Percentiles rank a stretch among this genome's conserved stretches.
Conservation (phyloP, 306 rosid genomes). For the Biancaea sappan region DNA sequence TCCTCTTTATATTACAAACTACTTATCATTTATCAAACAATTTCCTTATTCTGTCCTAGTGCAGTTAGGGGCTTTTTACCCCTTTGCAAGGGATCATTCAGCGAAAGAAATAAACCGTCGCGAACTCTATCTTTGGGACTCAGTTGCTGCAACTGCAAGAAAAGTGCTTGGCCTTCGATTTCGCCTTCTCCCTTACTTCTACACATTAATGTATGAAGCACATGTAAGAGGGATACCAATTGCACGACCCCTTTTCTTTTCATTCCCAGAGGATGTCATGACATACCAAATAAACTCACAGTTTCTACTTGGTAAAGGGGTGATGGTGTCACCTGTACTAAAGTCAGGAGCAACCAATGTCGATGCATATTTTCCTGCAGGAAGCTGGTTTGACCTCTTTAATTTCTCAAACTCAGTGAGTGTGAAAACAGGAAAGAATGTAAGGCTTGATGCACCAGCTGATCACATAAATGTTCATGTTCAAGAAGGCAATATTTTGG, state of each 20-base stretch:
- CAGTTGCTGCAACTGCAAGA: constrained; percentile 81
- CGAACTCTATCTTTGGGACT: constrained; percentile 90
- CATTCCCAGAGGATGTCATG: constrained; percentile 74
- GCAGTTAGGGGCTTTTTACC: constrained; percentile 92
- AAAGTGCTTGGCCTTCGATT: constrained; percentile 85
- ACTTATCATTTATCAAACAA: neutral
- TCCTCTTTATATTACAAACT: neutral
- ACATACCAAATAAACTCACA: constrained; percentile 74
- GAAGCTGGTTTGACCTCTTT: constrained; percentile 91
- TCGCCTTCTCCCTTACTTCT: constrained; percentile 78
- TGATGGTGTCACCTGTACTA: constrained; percentile 78
- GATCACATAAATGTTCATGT: constrained; percentile 81
- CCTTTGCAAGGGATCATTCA: constrained; percentile 90
- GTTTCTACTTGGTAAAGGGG: constrained; percentile 73
- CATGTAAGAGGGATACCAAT: constrained; percentile 73
- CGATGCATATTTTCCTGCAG: constrained; percentile 76
- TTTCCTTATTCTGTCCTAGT: constrained; percentile 2
- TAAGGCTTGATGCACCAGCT: constrained; percentile 66
- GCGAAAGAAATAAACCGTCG: constrained; percentile 42
- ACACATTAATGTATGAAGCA: constrained; percentile 84
- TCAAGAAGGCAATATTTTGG: constrained; percentile 74
- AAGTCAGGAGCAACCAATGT: constrained; percentile 56
- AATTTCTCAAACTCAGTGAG: constrained; percentile 60
- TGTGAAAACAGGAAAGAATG: constrained; percentile 47
- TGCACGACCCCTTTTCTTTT: constrained; percentile 86